phyloP scores from a whole-genome alignment of 257 asterid species.

The Nyctanthes arbortristis region DNA sequence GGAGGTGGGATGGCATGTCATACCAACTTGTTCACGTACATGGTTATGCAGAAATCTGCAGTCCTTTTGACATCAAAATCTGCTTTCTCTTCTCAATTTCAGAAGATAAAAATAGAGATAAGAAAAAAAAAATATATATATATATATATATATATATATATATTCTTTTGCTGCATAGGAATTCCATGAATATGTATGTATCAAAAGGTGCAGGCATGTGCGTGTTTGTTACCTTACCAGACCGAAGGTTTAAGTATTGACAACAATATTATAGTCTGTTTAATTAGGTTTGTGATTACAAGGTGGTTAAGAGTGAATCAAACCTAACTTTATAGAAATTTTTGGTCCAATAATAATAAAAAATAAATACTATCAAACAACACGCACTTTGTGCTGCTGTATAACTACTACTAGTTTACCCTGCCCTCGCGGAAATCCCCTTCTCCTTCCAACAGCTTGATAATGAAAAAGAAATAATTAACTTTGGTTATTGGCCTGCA shows the following conservation, averaged over 20 bases:
- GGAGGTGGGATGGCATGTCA: neutral
- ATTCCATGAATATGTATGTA: neutral
- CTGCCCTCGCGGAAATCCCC: neutral
- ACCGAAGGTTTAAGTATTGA: neutral
- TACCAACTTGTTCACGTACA: neutral
- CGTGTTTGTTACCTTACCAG: neutral
- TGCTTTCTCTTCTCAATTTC: neutral
- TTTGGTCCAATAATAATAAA: slow-evolving; percentile 10
- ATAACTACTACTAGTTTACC: neutral
- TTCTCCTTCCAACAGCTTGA: neutral
- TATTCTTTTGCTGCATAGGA: neutral
- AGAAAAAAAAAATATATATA: too few relatives aligned
- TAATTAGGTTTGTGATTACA: slow-evolving; percentile 23
- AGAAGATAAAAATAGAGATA: neutral
- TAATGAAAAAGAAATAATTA: neutral
- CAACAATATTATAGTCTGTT: neutral
- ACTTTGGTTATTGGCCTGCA: neutral
- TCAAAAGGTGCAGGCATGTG: neutral
- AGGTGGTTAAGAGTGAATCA: slow-evolving; percentile 31
- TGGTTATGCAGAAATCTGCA: neutral
- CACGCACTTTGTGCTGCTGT: too few relatives aligned
- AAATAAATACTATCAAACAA: too few relatives aligned
- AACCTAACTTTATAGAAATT: slow-evolving; percentile 33
- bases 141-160: too few relatives aligned
- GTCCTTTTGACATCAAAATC: neutral